Evolutionary conservation across 2,329 filamentous ascomycete species (phyloP), one percentile per base, ranked within the genome.

Genomic region (Cladosporium sp.): DNA sequence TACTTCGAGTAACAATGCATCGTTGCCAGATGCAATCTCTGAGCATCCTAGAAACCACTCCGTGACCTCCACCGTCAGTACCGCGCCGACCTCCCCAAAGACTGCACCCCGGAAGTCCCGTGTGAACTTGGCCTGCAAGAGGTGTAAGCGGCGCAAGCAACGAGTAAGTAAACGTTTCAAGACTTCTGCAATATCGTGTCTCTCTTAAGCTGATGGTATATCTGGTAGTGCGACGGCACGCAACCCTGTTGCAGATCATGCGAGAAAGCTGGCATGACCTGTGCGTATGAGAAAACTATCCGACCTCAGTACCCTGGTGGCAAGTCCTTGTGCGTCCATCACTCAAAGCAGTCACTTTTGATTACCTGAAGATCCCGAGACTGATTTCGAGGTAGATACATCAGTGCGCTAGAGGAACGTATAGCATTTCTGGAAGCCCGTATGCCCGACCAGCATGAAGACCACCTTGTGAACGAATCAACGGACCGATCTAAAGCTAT

Each of bases 71-170:
- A 48, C 45, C 19, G 25, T 9, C n/a, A 48, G 45, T n/a, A 32
- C n/a, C 28, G 28, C 24, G 36, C 35, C 49, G 17, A 32, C 35
- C 17, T 52, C 51, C 12, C 28, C 28, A 10, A 32, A 32, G 36
- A 39, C 36, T n/a, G 40, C 52, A 12, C 52, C 44, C 13, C 22
- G 44, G 13, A 57, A 57, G 28, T 34, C 34, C 35, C 54, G 54
- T 5, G 54, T 57, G 15, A 42, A 36, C n/a, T 24, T 57, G 54
- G 54, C 54, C 5, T 57, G 54, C 35, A 49, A 57, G 8, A 39
- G 54, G 12, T 57, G 54, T 44, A 57, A 57, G 34, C 54, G 45
- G 15, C 35, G 54, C 37, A 57, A 57, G 19, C 54, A 57, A 24
- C 44, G 54, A 15, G 54, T 57, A 49, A 20, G 44, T 34, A 37